Evolutionary conservation across 2,329 filamentous ascomycete genomes (phyloP), one percentile per base, ranked within the genome.

Genomic region (Ascochyta rabiei): DNA sequence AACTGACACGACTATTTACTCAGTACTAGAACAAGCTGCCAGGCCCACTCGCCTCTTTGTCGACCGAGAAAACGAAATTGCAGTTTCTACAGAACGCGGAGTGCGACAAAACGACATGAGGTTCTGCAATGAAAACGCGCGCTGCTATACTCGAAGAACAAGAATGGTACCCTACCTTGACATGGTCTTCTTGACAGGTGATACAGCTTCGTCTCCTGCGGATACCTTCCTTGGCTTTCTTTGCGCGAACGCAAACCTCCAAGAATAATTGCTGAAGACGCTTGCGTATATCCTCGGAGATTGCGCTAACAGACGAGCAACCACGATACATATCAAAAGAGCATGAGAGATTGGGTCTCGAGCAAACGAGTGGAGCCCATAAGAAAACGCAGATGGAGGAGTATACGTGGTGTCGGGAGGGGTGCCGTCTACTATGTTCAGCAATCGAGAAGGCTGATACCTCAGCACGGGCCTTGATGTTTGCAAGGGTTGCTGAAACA

Each of bases 51-150:
- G 6, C 23, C 12, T 30, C 26, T 34, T 43, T 15, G 16, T n/a
- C 13, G 9, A 23, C 15, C 12, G 15, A 6, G n/a, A 19, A 15
- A 26, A 33, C 24, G 33, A 16, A 16, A 42, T 50, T 57, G 56
- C 57, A 43, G 43, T 15, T 19, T n/a, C 13, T 48, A 64, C 66
- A 57, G 62, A 56, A 62, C 62, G 42, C 39, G 51, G 47, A 38
- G 53, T 46, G 58, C 61, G 44, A 66, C 56, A 66, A 57, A 61
- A 59, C 53, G 48, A 60, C 55, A 61, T 42, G 56, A 51, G 53
- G 40, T 54, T 53, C 40, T 51, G 50, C 57, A 55, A 62, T 59
- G 60, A 60, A 48, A 56, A 57, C 46, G 35, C 31, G n/a, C 28
- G 19, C 19, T 28, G 39, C 33, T n/a, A 15, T n/a, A 8, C 12